Conservation (phyloP, 2,329 filamentous ascomycete genomes). For the Epichloe hybrida region DNA sequence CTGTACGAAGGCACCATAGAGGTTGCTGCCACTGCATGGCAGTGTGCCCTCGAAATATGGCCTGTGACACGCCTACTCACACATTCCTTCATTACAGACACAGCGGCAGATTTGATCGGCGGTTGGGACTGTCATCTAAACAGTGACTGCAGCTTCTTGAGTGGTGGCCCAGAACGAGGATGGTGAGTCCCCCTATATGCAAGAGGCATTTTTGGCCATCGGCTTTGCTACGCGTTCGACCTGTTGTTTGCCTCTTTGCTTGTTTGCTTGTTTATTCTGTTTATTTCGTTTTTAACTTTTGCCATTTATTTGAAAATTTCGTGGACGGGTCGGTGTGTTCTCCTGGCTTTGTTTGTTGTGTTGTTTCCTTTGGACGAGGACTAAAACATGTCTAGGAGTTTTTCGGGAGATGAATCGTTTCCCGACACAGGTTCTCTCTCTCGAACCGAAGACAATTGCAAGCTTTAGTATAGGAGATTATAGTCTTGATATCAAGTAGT, state of each 20-base stretch:
- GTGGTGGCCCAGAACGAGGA: slow-evolving; percentile 69
- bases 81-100: slow-evolving; percentile 2
- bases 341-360: background rate
- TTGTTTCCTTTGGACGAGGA: background rate
- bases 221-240: background rate
- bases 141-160: slow-evolving; percentile 75
- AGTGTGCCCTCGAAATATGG: background rate
- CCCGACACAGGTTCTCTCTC: slow-evolving; percentile 24
- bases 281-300: background rate
- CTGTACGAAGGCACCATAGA: background rate
- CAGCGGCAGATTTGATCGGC: slow-evolving; percentile 29
- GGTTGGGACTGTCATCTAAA: slow-evolving; percentile 72
- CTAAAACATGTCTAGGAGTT: slow-evolving; percentile 22
- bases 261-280: background rate
- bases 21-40: background rate
- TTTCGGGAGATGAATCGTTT: slow-evolving; percentile 46
- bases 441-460: slow-evolving; percentile 15
- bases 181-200: slow-evolving; percentile 44
- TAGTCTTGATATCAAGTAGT: too few species aligned
- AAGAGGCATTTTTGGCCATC: background rate
- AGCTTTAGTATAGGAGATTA: slow-evolving; percentile 12
- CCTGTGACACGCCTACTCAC: background rate
- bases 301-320: background rate
- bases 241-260: background rate
- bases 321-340: slow-evolving; percentile 4